Percentiles rank a stretch among this genome's conserved stretches.
These are phyloP conservation scores for Houttuynia cordata DNA, from an alignment of 164 flowering plant genomes.

Conservation along the genomic window DNA sequence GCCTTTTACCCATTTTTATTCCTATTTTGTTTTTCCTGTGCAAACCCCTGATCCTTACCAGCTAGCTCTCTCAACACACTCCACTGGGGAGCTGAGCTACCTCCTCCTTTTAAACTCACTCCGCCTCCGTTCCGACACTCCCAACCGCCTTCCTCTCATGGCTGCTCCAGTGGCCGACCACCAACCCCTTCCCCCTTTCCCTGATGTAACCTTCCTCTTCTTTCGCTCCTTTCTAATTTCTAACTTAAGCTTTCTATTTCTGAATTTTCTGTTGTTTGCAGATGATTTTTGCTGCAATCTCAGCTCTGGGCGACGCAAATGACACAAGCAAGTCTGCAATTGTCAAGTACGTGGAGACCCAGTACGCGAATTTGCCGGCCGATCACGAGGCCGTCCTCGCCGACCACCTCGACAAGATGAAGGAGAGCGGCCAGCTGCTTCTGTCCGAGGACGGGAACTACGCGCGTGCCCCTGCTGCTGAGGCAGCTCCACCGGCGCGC, in stretches of 20 bases:
- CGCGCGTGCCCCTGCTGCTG: conserved; percentile 31
- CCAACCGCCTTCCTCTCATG: conserved; percentile 19
- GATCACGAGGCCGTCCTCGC: conserved; percentile 46
- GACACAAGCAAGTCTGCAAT: conserved; percentile 69
- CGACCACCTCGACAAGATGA: conserved; percentile 56
- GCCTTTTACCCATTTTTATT: background rate
- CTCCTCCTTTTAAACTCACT: conserved; percentile 19
- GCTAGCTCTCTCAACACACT: too few relatives aligned
- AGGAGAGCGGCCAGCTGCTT: conserved; percentile 46
- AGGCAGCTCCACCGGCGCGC: conserved; percentile 39
- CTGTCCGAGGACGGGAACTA: conserved; percentile 67
- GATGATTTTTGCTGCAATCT: conserved; percentile 72
- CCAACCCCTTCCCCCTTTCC: conserved; percentile 27
- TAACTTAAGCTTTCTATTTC: background rate
- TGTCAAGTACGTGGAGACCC: conserved; percentile 49
- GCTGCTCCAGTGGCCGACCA: too few relatives aligned
- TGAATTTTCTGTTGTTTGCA: conserved; percentile 7
- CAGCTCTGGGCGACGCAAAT: conserved; percentile 37
- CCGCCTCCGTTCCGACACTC: too few relatives aligned
- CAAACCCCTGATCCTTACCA: background rate
- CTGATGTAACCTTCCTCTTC: conserved; percentile 26
- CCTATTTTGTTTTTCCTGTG: conserved; percentile 6
- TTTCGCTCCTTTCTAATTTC: too few relatives aligned
- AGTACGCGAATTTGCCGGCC: conserved; percentile 46
- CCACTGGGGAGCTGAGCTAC: too few relatives aligned